Conservation (phyloP, 306 rosid genomes). For the Fagus sylvatica region DNA sequence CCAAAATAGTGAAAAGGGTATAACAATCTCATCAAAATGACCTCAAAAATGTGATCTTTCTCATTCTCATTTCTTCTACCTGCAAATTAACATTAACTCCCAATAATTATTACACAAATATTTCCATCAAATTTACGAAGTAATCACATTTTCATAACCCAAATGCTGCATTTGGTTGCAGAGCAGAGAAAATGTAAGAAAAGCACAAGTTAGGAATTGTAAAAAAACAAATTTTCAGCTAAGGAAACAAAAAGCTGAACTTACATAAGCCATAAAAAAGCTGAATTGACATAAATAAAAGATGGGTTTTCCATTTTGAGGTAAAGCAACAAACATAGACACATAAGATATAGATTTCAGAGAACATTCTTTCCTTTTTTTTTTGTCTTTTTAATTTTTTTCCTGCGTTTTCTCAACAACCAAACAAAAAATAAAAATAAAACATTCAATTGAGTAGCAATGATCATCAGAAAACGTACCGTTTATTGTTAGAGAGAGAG, state of each 20-base stretch:
- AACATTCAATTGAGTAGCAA: not conserved
- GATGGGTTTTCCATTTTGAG: slow-evolving; percentile 1
- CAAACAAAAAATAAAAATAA: not conserved
- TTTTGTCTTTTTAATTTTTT: not conserved
- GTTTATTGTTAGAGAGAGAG: not conserved
- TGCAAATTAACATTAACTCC: slow-evolving; percentile 1
- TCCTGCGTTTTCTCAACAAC: not conserved
- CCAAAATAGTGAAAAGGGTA: not conserved
- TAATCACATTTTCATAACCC: not conserved
- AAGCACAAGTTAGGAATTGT: not conserved
- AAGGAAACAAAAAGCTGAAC: not conserved
- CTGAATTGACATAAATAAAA: not conserved
- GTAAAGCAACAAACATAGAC: not conserved
- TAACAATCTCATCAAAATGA: not conserved
- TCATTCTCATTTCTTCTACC: slow-evolving; percentile 16
- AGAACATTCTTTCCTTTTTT: not conserved
- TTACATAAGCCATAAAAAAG: not conserved
- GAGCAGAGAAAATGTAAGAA: slow-evolving; percentile 3
- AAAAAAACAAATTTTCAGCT: not conserved
- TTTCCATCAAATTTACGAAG: not conserved
- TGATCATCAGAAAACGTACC: not conserved
- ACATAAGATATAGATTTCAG: not conserved
- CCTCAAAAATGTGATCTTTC: not conserved
- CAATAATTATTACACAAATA: not conserved
- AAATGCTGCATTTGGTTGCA: not conserved